Evolutionary conservation across 805 yeast genomes (phyloP).

Genomic region (Hanseniaspora valbyensis): DNA sequence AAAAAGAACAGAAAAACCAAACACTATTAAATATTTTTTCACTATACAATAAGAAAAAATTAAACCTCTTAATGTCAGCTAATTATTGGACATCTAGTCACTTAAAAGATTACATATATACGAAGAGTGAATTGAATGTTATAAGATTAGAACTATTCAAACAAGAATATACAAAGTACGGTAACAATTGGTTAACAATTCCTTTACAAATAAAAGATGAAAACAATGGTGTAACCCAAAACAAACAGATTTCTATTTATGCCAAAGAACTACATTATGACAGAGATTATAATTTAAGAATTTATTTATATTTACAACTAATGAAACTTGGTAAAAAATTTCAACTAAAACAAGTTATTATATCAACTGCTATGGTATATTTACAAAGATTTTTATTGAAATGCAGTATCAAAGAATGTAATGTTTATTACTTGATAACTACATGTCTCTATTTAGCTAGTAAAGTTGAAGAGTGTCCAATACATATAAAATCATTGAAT

Average conservation of each 20-base stretch:
- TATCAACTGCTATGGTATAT: constrained; percentile 83
- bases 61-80: constrained; percentile 45
- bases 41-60: too few species aligned
- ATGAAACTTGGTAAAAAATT: constrained; percentile 70
- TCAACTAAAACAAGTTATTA: constrained; percentile 66
- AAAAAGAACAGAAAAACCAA: too few species aligned
- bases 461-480: constrained; percentile 92
- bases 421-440: constrained; percentile 67
- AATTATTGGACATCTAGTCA: constrained; percentile 84
- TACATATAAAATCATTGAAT: constrained; percentile 73
- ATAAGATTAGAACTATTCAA: constrained; percentile 10
- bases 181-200: constrained; percentile 11
- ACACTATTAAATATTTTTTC: too few species aligned
- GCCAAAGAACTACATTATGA: constrained; percentile 34
- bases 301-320: constrained; percentile 66
- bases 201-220: constrained; percentile 5
- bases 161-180: constrained; percentile 7
- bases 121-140: constrained; percentile 11
- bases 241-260: constrained; percentile 32
- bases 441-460: constrained; percentile 83
- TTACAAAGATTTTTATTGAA: constrained; percentile 63
- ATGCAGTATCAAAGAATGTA: constrained; percentile 68
- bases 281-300: constrained; percentile 52
- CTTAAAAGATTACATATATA: constrained; percentile 29
- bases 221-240: constrained; percentile 25